Conservation (phyloP, 495 filamentous ascomycete genomes). For the Amorphotheca resinae region DNA sequence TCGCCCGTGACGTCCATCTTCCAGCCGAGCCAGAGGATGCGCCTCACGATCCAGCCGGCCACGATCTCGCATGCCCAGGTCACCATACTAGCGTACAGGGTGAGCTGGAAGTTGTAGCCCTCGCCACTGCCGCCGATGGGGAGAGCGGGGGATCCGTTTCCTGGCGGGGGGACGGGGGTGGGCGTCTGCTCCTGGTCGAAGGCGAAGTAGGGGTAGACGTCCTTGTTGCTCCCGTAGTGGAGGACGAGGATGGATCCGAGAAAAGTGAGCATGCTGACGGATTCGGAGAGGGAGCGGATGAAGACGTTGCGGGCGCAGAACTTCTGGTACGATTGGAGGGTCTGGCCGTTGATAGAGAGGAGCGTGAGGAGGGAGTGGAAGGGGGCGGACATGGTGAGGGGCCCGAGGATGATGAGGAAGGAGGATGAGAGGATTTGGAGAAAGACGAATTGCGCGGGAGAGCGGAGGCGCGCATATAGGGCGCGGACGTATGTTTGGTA, state of each 20-base stretch:
- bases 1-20: conserved; percentile 44
- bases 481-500: conserved; percentile 61
- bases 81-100: conserved; percentile 43
- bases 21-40: conserved; percentile 40
- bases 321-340: conserved; percentile 46
- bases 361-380: conserved; percentile 38
- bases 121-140: conserved; percentile 18
- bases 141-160: background rate
- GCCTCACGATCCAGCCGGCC: conserved; percentile 42
- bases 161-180: background rate
- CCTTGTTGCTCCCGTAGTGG: conserved; percentile 49
- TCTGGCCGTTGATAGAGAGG: conserved; percentile 36
- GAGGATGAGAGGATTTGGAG: conserved; percentile 45
- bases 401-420: conserved; percentile 44
- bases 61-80: conserved; percentile 51
- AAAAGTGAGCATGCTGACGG: conserved; percentile 52
- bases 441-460: conserved; percentile 44
- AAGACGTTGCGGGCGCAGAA: conserved; percentile 47
- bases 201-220: conserved; percentile 46
- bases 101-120: conserved; percentile 43
- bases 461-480: conserved; percentile 49
- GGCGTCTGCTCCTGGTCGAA: conserved; percentile 30
- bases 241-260: conserved; percentile 45
- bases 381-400: conserved; percentile 43
- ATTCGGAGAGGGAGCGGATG: conserved; percentile 48